phyloP scores from a whole-genome alignment of 495 filamentous ascomycete genomes.

The Trichoderma erinaceum region DNA sequence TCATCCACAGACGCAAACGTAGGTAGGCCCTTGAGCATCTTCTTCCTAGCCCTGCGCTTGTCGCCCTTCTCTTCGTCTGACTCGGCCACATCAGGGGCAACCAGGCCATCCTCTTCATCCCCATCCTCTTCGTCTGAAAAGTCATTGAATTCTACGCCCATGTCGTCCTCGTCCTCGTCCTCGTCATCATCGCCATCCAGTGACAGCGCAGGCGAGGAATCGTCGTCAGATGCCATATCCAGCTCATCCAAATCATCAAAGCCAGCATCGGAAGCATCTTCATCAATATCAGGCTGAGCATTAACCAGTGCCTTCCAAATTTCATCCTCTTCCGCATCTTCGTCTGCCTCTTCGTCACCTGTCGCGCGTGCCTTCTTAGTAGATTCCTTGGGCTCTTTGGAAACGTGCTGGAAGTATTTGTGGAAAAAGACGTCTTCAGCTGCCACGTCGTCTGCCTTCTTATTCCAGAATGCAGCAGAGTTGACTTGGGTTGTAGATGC shows the following conservation, averaged over 20 bases:
- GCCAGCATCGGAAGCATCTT: conserved; percentile 41
- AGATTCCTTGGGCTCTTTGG: conserved; percentile 54
- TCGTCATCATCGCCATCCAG: conserved; percentile 34
- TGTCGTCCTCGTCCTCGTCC: conserved; percentile 45
- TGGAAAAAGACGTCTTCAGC: conserved; percentile 98
- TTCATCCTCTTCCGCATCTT: conserved; percentile 56
- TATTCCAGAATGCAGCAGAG: conserved; percentile 84
- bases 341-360: conserved; percentile 33
- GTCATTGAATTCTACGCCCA: conserved; percentile 42
- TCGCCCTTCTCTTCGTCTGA: conserved; percentile 26
- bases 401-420: conserved; percentile 79
- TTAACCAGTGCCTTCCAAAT: conserved; percentile 90
- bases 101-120: conserved; percentile 42
- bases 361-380: conserved; percentile 48
- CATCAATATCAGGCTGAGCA: conserved; percentile 49
- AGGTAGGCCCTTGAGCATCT: conserved; percentile 81
- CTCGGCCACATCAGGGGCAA: conserved; percentile 36
- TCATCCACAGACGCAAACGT: conserved; percentile 91
- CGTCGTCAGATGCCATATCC: conserved; percentile 38
- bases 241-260: conserved; percentile 33
- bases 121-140: conserved; percentile 14
- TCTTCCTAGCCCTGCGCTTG: conserved; percentile 49
- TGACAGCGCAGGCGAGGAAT: conserved; percentile 15
- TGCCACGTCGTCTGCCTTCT: conserved; percentile 75
- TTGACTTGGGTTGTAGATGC: conserved; percentile 56